These are phyloP conservation scores for Didymella glomerata DNA, from an alignment of 2,329 filamentous ascomycete genomes.

Conservation along the genomic window DNA sequence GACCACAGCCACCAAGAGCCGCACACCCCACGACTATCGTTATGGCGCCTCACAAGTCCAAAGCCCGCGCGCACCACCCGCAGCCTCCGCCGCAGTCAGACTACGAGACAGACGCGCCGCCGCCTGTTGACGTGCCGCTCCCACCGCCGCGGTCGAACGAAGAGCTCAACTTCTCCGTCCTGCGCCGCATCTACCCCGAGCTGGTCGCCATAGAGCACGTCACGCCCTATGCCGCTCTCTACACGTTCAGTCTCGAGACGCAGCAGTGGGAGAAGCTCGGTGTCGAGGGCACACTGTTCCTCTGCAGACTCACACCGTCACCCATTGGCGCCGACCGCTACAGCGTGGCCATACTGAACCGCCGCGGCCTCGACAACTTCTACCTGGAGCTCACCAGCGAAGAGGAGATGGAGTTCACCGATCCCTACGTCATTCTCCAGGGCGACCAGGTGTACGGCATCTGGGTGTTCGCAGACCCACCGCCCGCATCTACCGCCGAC, in stretches of 20 bases:
- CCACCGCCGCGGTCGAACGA: conserved; percentile 73
- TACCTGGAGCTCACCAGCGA: conserved; percentile 52
- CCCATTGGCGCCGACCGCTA: conserved; percentile 53
- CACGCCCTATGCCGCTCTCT: conserved; percentile 86
- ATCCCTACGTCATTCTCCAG: conserved; percentile 68
- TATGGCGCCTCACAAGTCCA: conserved; percentile 45
- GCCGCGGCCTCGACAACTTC: conserved; percentile 60
- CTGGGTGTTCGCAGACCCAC: conserved; percentile 70
- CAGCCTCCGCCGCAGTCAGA: conserved; percentile 58
- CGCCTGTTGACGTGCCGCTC: conserved; percentile 49
- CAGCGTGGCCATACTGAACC: conserved; percentile 57
- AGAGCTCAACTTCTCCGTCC: conserved; percentile 85
- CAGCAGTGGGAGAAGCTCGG: conserved; percentile 84
- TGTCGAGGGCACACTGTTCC: conserved; percentile 87
- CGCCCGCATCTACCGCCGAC: conserved; percentile 63
- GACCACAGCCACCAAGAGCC: conserved; percentile 3
- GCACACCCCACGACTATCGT: conserved; percentile 2
- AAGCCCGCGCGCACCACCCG: conserved; percentile 41
- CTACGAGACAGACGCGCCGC: conserved; percentile 61
- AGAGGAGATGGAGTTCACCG: conserved; percentile 58
- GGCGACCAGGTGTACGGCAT: conserved; percentile 64
- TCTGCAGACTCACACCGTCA: conserved; percentile 68
- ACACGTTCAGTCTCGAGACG: conserved; percentile 73
- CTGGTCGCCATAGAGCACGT: conserved; percentile 78
- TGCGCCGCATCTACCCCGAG: conserved; percentile 80